A percentile compares a stretch with the other conserved stretches of the same genome.
Conservation (phyloP, 805 yeast genomes). For the Yarrowia alimentaria region DNA sequence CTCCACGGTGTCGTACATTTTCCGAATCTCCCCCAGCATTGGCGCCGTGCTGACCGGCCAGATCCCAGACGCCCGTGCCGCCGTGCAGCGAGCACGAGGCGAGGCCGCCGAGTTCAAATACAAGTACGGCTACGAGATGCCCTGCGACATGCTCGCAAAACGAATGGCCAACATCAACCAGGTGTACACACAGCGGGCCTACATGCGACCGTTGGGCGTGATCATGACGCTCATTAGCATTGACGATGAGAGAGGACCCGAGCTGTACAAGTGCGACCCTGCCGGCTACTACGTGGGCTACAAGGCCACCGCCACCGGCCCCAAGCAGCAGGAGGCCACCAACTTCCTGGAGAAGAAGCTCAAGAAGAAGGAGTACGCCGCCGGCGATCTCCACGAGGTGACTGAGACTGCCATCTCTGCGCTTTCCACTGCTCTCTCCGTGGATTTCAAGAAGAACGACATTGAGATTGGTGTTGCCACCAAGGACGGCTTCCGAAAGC, state of each 20-base stretch:
- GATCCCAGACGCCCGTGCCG: conserved; percentile 85
- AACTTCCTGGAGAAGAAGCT: conserved; percentile 86
- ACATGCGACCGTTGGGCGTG: conserved; percentile 97
- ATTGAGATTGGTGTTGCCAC: conserved; percentile 90
- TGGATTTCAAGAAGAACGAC: conserved; percentile 92
- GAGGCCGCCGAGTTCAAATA: conserved; percentile 95
- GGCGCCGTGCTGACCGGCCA: conserved; percentile 95
- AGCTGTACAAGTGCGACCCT: conserved; percentile 90
- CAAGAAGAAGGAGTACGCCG: conserved; percentile 65
- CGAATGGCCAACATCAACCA: conserved; percentile 95
- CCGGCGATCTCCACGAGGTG: conserved; percentile 83
- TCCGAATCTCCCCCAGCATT: conserved; percentile 72
- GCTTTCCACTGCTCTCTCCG: conserved; percentile 79
- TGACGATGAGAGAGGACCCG: conserved; percentile 89
- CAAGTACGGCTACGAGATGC: conserved; percentile 95
- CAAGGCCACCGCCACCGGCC: conserved; percentile 92
- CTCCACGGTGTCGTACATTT: conserved; percentile 78
- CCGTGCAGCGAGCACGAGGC: conserved; percentile 85
- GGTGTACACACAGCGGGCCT: conserved; percentile 94
- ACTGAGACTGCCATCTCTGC: conserved; percentile 88
- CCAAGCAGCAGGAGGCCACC: conserved; percentile 93
- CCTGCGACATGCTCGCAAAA: conserved; percentile 86
- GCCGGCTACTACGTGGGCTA: conserved; percentile 94
- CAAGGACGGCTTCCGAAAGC: conserved; percentile 63
- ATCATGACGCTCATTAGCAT: conserved; percentile 83